These are phyloP conservation scores for Glycine tomentella DNA, from an alignment of 306 rosid genomes.

Conservation along the genomic window DNA sequence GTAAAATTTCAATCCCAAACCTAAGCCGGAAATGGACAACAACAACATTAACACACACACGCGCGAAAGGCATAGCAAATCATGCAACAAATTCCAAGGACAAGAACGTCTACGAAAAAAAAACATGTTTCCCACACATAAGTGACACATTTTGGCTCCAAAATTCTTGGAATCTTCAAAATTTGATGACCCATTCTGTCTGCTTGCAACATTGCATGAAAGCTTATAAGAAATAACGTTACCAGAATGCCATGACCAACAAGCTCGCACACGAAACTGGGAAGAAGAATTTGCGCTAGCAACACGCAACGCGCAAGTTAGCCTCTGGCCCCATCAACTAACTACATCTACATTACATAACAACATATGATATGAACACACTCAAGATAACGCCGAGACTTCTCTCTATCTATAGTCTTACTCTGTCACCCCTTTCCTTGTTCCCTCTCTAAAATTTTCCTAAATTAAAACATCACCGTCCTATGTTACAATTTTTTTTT, in stretches of 20 bases:
- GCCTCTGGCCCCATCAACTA: conserved; percentile 39
- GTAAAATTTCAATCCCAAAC: not conserved
- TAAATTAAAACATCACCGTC: conserved; percentile 37
- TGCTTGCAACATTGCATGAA: conserved; percentile 30
- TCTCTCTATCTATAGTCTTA: conserved; percentile 46
- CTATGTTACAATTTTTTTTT: conserved; percentile 6
- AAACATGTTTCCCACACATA: conserved; percentile 13
- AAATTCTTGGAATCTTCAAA: conserved; percentile 50
- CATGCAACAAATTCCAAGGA: conserved; percentile 2
- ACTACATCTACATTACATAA: not conserved
- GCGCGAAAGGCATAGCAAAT: not conserved
- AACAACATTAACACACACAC: not conserved
- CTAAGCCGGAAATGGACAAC: not conserved
- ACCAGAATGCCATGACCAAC: conserved; percentile 49
- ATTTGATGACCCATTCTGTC: not conserved
- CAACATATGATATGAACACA: conserved; percentile 48
- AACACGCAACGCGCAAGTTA: conserved; percentile 70
- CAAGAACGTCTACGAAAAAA: not conserved
- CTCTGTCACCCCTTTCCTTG: conserved; percentile 59
- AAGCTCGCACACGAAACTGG: not conserved
- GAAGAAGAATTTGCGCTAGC: conserved; percentile 53
- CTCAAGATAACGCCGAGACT: conserved; percentile 68
- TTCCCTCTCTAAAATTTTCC: conserved; percentile 54
- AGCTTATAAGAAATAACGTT: conserved; percentile 7
- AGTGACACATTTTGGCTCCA: conserved; percentile 50